These are phyloP conservation scores for Pseudogymnoascus sp. DNA, from an alignment of 2,329 filamentous ascomycete genomes.

Conservation along the genomic window DNA sequence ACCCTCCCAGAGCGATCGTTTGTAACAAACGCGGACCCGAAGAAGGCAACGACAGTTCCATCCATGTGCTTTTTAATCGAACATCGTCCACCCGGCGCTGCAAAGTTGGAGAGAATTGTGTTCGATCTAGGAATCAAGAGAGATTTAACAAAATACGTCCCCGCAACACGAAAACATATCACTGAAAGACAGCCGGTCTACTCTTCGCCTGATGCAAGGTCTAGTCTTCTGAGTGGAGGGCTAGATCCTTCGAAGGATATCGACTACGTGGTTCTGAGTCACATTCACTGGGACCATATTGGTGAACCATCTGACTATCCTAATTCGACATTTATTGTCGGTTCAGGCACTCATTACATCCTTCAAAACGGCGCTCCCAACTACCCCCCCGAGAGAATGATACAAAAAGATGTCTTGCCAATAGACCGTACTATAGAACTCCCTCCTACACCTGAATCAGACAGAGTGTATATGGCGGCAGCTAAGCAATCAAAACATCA, in stretches of 20 bases:
- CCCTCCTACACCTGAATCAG: no score
- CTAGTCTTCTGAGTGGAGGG: constrained; percentile 31
- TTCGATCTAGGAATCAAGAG: constrained; percentile 48
- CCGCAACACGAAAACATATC: constrained; percentile 38
- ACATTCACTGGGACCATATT: constrained; percentile 51
- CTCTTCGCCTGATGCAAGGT: constrained; percentile 36
- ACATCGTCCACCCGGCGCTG: constrained; percentile 31
- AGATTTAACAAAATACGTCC: constrained; percentile 35
- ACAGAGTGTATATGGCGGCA: no score
- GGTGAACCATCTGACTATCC: constrained; percentile 46
- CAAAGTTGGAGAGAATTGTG: constrained; percentile 31
- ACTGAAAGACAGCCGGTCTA: constrained; percentile 36
- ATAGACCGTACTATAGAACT: no score
- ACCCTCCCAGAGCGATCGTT: constrained; percentile 41
- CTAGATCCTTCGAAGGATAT: constrained; percentile 21
- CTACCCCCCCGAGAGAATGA: no score
- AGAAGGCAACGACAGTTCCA: constrained; percentile 39
- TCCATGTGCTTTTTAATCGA: constrained; percentile 45
- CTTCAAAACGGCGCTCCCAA: no score
- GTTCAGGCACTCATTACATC: no score
- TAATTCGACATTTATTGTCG: constrained; percentile 35
- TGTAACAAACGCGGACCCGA: constrained; percentile 35
- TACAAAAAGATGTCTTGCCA: no score
- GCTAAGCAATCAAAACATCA: no score
- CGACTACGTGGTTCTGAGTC: constrained; percentile 35